phyloP scores from a whole-genome alignment of 2,329 filamentous ascomycete species.

The Stemphylium lycopersici region DNA sequence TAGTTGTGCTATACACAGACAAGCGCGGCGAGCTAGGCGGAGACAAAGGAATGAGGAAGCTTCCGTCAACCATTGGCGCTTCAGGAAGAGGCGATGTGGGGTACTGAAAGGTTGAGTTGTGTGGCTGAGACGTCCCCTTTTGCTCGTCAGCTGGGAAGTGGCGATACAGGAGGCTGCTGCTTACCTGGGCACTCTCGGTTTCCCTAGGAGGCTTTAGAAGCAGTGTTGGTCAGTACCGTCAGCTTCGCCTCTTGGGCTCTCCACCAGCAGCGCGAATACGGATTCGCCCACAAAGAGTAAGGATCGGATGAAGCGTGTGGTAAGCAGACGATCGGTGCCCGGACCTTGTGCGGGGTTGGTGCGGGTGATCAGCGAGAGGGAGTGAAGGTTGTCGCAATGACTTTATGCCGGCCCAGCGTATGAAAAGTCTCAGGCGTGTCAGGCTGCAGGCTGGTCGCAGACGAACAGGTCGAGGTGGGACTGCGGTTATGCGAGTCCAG shows the following conservation, averaged over 20 bases:
- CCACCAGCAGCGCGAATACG: neutral
- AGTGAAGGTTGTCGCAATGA: constrained; percentile 29
- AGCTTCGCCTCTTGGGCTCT: constrained; percentile 4
- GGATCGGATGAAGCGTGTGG: constrained; percentile 33
- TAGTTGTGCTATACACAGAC: constrained; percentile 54
- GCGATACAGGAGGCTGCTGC: neutral
- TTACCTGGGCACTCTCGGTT: constrained; percentile 13
- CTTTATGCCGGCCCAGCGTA: constrained; percentile 32
- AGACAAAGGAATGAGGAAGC: constrained; percentile 55
- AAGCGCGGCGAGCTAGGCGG: constrained; percentile 59
- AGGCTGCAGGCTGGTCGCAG: constrained; percentile 35
- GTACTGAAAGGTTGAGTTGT: constrained; percentile 24
- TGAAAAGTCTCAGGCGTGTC: constrained; percentile 21
- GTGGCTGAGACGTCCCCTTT: constrained; percentile 32
- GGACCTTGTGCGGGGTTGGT: constrained; percentile 41
- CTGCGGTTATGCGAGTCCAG: constrained; percentile 41
- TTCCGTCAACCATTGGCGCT: constrained; percentile 54
- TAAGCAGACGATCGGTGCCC: constrained; percentile 35
- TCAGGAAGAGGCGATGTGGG: constrained; percentile 28
- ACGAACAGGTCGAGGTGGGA: constrained; percentile 29
- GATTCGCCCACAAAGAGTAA: constrained; percentile 20
- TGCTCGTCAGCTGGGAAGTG: constrained; percentile 27
- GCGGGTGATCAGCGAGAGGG: constrained; percentile 39
- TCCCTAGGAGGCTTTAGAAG: constrained; percentile 12
- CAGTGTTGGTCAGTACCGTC: neutral